Evolutionary conservation across 257 asterid species (phyloP).

Genomic region (Salvia splendens): DNA sequence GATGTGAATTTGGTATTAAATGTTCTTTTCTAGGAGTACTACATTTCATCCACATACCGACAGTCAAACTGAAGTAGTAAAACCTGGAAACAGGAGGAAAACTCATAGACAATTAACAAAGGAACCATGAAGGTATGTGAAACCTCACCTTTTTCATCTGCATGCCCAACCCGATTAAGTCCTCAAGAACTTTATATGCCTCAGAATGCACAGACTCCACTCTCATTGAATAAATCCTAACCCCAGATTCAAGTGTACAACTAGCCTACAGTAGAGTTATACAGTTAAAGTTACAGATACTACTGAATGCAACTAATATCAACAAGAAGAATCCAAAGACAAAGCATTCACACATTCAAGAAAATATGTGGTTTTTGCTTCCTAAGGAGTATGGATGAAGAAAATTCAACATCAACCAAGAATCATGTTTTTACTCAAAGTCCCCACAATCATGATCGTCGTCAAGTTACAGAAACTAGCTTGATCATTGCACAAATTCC

Average conservation of each 20-base stretch:
- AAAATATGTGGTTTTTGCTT: too few species aligned
- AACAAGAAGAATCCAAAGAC: background rate
- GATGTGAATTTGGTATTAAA: too few species aligned
- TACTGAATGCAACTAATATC: too few species aligned
- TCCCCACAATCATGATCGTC: too few species aligned
- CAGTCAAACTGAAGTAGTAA: background rate
- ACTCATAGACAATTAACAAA: background rate
- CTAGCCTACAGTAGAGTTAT: slow-evolving; percentile 68
- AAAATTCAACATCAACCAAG: background rate
- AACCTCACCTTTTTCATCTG: slow-evolving; percentile 67
- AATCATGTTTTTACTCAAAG: background rate
- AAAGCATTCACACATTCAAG: too few species aligned
- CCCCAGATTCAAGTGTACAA: slow-evolving; percentile 99
- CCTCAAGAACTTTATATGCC: slow-evolving; percentile 97
- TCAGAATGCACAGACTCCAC: slow-evolving; percentile 96
- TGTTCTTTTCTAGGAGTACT: too few species aligned
- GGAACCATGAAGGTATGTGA: slow-evolving; percentile 20
- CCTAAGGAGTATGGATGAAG: too few species aligned
- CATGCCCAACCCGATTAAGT: slow-evolving; percentile 91
- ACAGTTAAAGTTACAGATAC: slow-evolving; percentile 11
- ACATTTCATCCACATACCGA: too few species aligned
- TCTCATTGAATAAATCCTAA: slow-evolving; percentile 92
- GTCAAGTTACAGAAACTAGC: too few species aligned
- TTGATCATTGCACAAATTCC: too few species aligned
- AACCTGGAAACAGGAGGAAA: slow-evolving; percentile 1